These are phyloP conservation scores for Candida albicans DNA, from an alignment of 1,139 yeast species.

Conservation along the genomic window DNA sequence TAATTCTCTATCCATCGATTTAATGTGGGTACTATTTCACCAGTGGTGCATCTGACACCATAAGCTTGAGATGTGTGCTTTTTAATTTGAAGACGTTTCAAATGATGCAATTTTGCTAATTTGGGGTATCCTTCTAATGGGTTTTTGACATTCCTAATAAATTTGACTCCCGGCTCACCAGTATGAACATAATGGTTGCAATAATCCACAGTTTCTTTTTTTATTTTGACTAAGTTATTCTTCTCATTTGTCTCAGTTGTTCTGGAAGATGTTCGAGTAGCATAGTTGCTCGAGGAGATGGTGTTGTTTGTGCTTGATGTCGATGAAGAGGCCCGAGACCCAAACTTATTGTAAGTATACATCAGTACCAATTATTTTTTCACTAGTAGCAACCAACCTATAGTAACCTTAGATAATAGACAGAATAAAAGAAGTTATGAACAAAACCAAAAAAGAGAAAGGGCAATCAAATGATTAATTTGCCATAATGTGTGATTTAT, in stretches of 20 bases:
- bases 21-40: constrained; percentile 56
- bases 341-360: constrained; percentile 19
- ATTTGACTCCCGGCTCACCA: constrained; percentile 56
- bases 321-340: constrained; percentile 15
- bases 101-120: constrained; percentile 60
- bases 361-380: background rate
- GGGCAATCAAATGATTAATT: background rate
- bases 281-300: background rate
- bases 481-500: background rate
- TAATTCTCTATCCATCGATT: constrained; percentile 59
- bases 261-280: constrained; percentile 2
- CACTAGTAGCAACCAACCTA: background rate
- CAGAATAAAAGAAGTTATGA: background rate
- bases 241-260: background rate
- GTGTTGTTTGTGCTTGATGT: constrained; percentile 7
- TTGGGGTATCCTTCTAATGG: constrained; percentile 87
- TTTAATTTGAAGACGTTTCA: constrained; percentile 53
- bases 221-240: background rate
- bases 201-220: constrained; percentile 53
- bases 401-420: background rate
- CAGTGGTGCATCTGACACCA: constrained; percentile 58
- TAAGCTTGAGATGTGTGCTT: constrained; percentile 60
- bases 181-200: constrained; percentile 67
- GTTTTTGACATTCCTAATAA: constrained; percentile 61
- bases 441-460: background rate